Base-by-base conservation (phyloP, 106 monocot species). In the Acorus calamus region DNA sequence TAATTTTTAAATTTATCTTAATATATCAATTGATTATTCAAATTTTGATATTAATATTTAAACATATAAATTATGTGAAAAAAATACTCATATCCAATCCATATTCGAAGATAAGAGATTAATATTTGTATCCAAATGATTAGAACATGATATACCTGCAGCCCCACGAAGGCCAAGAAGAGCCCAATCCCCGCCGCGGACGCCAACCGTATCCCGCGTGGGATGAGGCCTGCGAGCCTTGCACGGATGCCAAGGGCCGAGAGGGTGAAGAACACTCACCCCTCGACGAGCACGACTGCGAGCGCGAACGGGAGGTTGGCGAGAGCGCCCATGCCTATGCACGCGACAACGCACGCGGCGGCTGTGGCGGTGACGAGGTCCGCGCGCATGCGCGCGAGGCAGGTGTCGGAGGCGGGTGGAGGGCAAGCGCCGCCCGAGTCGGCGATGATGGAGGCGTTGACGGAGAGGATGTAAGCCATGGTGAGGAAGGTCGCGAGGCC, bases 391-490 rank as follows among this genome's bases (percentile, higher is more conserved):
- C 52, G 43, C 0, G 69, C 5, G 2, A 88, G 70, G 73, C 88
- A 87, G 0, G 7, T 3, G 3, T 66, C 12, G 73, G 69, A 77
- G n/a, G 60, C 73, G 11, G 69, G 68, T 55, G 74, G 55, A 14
- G 7, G 2, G 74, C 84, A 84, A 0, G 84, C 65, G 3, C 81
- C 84, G 43, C 88, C 88, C 44, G 88, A 88, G 76, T 81, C 81
- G 49, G 73, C 4, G 14, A 88, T 64, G 73, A 88, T 70, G 62
- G 88, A 11, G 62, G 84, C 62, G 66, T 88, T 88, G 64, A 88
- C 84, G 41, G 88, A 81, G 68, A 88, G 78, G 59, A 88, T 84
- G 67, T 88, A 88, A 43, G 76, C 84, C 88, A 88, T 81, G 55
- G 88, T 84, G 64, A 88, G 69, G 71, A 88, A 88, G 41, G 83